Evolutionary conservation across 805 yeast species (phyloP).

Genomic region (Kodamaea hsintzibuensis): DNA sequence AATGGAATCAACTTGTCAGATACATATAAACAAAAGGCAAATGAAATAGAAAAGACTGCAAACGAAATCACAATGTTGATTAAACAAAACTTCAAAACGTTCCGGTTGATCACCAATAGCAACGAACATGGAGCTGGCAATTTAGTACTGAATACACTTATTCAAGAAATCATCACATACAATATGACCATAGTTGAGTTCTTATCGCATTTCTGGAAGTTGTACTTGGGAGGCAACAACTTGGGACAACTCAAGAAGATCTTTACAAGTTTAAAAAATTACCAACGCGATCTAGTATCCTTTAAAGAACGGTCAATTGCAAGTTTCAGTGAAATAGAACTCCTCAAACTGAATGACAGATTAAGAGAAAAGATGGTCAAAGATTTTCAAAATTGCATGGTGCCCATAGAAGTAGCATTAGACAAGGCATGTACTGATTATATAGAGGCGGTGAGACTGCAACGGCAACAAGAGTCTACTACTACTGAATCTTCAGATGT

Average conservation of each 20-base stretch:
- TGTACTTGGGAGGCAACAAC: slow-evolving; percentile 36
- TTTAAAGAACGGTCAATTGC: slow-evolving; percentile 25
- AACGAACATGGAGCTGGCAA: slow-evolving; percentile 19
- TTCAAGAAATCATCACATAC: slow-evolving; percentile 37
- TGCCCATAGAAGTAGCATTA: slow-evolving; percentile 32
- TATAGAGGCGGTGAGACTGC: slow-evolving; percentile 25
- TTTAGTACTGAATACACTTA: slow-evolving; percentile 34
- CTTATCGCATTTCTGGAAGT: slow-evolving; percentile 45
- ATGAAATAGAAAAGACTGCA: slow-evolving; percentile 44
- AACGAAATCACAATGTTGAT: slow-evolving; percentile 48
- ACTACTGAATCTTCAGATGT: slow-evolving; percentile 9
- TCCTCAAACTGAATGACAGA: slow-evolving; percentile 28
- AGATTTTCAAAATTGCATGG: slow-evolving; percentile 35
- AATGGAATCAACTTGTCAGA: slow-evolving; percentile 28
- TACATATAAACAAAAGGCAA: slow-evolving; percentile 28
- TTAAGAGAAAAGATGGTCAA: slow-evolving; percentile 31
- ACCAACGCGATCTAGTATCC: slow-evolving; percentile 29
- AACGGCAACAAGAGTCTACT: slow-evolving; percentile 9
- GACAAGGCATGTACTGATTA: slow-evolving; percentile 38
- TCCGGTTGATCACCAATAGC: slow-evolving; percentile 32
- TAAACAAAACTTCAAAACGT: slow-evolving; percentile 55
- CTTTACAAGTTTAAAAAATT: slow-evolving; percentile 36
- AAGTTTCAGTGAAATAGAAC: slow-evolving; percentile 15
- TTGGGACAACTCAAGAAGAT: slow-evolving; percentile 40
- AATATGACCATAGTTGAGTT: slow-evolving; percentile 44